These are phyloP conservation scores for Aspergillus sp. DNA, from an alignment of 2,329 filamentous ascomycete species.

Conservation along the genomic window DNA sequence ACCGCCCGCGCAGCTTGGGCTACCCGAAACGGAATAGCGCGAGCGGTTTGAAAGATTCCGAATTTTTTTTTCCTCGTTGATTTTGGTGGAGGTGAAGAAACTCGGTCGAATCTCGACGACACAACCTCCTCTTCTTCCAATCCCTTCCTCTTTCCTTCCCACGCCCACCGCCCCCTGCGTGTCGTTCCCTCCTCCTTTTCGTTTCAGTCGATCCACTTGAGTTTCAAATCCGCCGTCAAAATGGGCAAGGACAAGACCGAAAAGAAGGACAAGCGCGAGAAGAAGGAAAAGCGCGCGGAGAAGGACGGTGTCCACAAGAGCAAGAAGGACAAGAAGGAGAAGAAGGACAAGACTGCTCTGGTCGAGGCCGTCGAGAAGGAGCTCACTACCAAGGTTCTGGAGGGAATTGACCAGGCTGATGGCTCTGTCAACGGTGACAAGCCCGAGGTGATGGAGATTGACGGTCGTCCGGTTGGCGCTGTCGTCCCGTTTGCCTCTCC, in stretches of 20 bases:
- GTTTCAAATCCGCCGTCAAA: slow-evolving; percentile 21
- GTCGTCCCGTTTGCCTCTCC: slow-evolving; percentile 52
- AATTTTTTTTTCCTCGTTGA: slow-evolving; percentile 20
- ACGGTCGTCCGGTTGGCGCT: slow-evolving; percentile 42
- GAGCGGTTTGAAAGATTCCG: slow-evolving; percentile 38
- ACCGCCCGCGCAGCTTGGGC: slow-evolving; percentile 18
- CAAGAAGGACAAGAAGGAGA: slow-evolving; percentile 49
- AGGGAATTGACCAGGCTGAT: slow-evolving; percentile 33
- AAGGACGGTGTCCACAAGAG: slow-evolving; percentile 46
- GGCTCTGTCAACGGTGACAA: slow-evolving; percentile 23
- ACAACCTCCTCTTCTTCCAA: slow-evolving; percentile 22
- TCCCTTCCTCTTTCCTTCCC: slow-evolving; percentile 8
- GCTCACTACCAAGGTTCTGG: slow-evolving; percentile 35
- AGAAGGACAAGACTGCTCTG: slow-evolving; percentile 41
- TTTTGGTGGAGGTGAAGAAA: not conserved
- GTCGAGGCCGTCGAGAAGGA: slow-evolving; percentile 41
- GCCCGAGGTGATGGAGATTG: slow-evolving; percentile 27
- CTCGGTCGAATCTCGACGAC: slow-evolving; percentile 11
- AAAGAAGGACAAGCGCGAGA: slow-evolving; percentile 48
- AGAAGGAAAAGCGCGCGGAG: slow-evolving; percentile 46
- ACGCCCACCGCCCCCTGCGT: slow-evolving; percentile 9
- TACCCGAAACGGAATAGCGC: slow-evolving; percentile 30
- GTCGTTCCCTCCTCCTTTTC: slow-evolving; percentile 1
- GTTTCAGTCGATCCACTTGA: slow-evolving; percentile 6
- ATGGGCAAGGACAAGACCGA: slow-evolving; percentile 49